These are phyloP conservation scores for Adansonia madagascariensis DNA, from an alignment of 441 rosid genomes.

Conservation along the genomic window DNA sequence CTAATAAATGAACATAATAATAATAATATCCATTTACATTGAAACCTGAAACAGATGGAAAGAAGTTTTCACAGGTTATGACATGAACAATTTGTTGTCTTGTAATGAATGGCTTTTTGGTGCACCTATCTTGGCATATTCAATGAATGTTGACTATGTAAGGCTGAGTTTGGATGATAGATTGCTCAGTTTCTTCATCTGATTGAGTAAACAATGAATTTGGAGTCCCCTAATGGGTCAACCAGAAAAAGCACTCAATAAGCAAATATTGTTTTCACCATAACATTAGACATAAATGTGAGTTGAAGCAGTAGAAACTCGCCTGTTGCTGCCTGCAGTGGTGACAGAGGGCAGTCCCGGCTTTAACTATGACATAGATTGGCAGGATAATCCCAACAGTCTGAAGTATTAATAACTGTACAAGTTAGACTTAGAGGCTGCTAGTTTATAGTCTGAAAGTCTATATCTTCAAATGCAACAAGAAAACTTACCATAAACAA, in stretches of 20 bases:
- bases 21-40: not conserved
- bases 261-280: not conserved
- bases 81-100: too few species aligned
- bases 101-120: not conserved
- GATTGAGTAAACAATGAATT: conserved; percentile 41
- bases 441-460: not conserved
- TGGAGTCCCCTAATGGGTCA: conserved; percentile 39
- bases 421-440: not conserved
- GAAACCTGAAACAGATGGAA: not conserved
- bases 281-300: not conserved
- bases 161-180: conserved; percentile 39
- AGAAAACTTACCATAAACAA: conserved; percentile 54
- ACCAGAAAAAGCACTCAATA: not conserved
- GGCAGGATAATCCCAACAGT: conserved; percentile 71
- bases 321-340: conserved; percentile 47
- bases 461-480: not conserved
- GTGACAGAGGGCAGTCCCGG: conserved; percentile 53
- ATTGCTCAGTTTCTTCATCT: conserved; percentile 65
- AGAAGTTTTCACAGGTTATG: too few species aligned
- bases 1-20: too few species aligned
- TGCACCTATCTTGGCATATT: conserved; percentile 2
- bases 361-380: conserved; percentile 58
- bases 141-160: conserved; percentile 44
- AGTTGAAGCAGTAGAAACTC: conserved; percentile 22
- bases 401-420: conserved; percentile 63